These are phyloP conservation scores for Myriosclerotinia curreyana DNA, from an alignment of 2,329 filamentous ascomycete species.

Conservation along the genomic window DNA sequence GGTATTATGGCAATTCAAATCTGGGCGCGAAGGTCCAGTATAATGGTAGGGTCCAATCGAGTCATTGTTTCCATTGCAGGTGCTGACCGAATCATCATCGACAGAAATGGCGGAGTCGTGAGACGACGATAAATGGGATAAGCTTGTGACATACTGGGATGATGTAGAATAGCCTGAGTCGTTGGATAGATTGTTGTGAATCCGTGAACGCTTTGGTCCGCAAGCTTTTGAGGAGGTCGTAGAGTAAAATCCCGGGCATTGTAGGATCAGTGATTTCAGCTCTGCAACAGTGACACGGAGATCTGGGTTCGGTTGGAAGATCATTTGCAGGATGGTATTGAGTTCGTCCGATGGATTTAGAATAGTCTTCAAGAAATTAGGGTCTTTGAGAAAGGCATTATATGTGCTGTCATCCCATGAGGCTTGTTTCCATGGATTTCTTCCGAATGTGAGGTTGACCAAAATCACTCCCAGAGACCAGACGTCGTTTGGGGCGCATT, in stretches of 20 bases:
- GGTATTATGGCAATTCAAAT: not conserved
- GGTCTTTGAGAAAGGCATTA: slow-evolving; percentile 80
- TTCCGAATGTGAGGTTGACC: slow-evolving; percentile 94
- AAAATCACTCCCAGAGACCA: slow-evolving; percentile 98
- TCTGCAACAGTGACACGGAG: slow-evolving; percentile 79
- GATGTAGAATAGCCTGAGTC: slow-evolving; percentile 11
- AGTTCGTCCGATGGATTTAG: slow-evolving; percentile 86
- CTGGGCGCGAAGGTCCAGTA: no score
- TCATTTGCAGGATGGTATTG: slow-evolving; percentile 78
- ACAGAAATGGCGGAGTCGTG: slow-evolving; percentile 6
- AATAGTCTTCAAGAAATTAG: slow-evolving; percentile 87
- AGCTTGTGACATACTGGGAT: not conserved
- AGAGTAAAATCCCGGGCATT: slow-evolving; percentile 49
- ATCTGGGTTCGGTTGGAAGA: slow-evolving; percentile 83
- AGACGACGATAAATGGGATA: slow-evolving; percentile 10
- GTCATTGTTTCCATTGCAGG: not conserved
- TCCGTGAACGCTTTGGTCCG: no score
- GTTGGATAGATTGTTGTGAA: slow-evolving; percentile 5
- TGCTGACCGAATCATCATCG: not conserved
- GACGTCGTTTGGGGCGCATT: slow-evolving; percentile 91
- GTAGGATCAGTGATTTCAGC: slow-evolving; percentile 71
- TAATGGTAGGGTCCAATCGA: not conserved
- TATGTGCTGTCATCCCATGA: slow-evolving; percentile 93
- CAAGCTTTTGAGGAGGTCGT: not conserved
- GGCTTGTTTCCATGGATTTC: slow-evolving; percentile 98